Evolutionary conservation across 2,329 filamentous ascomycete species (phyloP), one percentile per base, ranked within the genome.

Genomic region (Aspergillus sp.): DNA sequence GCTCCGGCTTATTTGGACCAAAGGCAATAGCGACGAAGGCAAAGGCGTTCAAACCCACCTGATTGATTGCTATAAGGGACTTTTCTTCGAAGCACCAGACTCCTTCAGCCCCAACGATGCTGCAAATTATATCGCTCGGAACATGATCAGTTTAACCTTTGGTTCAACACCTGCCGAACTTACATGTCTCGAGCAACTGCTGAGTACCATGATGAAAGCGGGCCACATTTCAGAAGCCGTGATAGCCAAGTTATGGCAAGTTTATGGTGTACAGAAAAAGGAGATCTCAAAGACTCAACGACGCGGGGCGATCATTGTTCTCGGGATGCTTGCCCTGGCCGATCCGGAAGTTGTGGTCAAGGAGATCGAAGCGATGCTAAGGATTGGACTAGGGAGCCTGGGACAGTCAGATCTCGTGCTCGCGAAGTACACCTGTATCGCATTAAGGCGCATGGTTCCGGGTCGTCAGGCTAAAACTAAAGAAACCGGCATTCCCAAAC

Each of bases 121-220:
- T 2, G 93, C 95, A 52, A 97, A 96, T 74, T 99, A 96, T 73
- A 90, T 99, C 70, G 94, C 94, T 26, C 87, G 93, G 63, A 99
- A 98, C 77, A 99, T 99, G 94, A 98, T 98, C 76, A 97, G 93
- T 82, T 80, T 99, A 70, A 99, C 95, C 0, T 98, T 96, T 75
- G 94, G 93, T 29, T 93, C 94, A 1, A 96, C 94, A 0, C 92
- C 94, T 0, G 95, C 96, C 1, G 95, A 99, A 73, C 81, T 99
- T 56, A 99, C 95, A 0, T 98, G 92, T 51, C 82, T 99, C 9
- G 95, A 99, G 76, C 95, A 99, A 76, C 82, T 99, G 3, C 82
- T 99, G 6, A 92, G 91, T 63, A 98, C 92, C 0, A 99, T 99
- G 95, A 96, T 97, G 91, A 96, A 93, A 77, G 88, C 89, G 42